Evolutionary conservation across 768 basidiomycete genomes (phyloP).

Genomic region (button mushroom (Agaricus bisporus)): DNA sequence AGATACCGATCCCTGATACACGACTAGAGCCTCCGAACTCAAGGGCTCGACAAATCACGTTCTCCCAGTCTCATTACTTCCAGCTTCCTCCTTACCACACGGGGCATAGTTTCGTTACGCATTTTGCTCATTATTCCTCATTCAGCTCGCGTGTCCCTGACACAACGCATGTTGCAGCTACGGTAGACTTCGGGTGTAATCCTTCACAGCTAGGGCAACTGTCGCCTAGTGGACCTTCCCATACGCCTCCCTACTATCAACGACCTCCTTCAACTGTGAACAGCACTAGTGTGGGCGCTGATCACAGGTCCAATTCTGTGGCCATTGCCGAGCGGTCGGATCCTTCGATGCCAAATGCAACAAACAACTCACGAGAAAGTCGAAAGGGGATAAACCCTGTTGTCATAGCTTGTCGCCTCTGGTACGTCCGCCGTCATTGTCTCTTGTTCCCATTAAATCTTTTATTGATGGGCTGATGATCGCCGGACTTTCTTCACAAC

Average conservation of each 20-base stretch:
- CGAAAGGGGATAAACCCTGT: slow-evolving; percentile 47
- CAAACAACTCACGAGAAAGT: slow-evolving; percentile 28
- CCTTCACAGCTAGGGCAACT: slow-evolving; percentile 31
- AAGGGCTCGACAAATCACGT: slow-evolving; percentile 32
- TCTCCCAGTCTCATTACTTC: slow-evolving; percentile 27
- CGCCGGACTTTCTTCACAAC: slow-evolving; percentile 23
- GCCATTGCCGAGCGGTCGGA: slow-evolving; percentile 29
- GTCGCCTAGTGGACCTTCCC: slow-evolving; percentile 38
- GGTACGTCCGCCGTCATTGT: slow-evolving; percentile 42
- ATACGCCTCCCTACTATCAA: slow-evolving; percentile 35
- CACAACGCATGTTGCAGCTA: slow-evolving; percentile 26
- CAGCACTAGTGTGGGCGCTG: slow-evolving; percentile 22
- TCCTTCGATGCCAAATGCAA: slow-evolving; percentile 22
- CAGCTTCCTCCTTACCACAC: slow-evolving; percentile 41
- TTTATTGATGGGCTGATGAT: slow-evolving; percentile 31
- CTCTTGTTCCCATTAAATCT: slow-evolving; percentile 33
- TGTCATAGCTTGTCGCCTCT: slow-evolving; percentile 83
- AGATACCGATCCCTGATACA: slow-evolving; percentile 43
- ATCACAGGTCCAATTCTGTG: slow-evolving; percentile 26
- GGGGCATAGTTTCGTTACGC: slow-evolving; percentile 33
- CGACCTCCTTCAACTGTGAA: slow-evolving; percentile 26
- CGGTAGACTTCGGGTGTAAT: slow-evolving; percentile 32
- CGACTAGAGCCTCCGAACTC: slow-evolving; percentile 38
- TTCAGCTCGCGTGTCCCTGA: slow-evolving; percentile 36
- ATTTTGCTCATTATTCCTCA: slow-evolving; percentile 23